Evolutionary conservation across 2,329 filamentous ascomycete genomes (phyloP), one percentile per base, ranked within the genome.

Genomic region (Hypomyces rosellus): DNA sequence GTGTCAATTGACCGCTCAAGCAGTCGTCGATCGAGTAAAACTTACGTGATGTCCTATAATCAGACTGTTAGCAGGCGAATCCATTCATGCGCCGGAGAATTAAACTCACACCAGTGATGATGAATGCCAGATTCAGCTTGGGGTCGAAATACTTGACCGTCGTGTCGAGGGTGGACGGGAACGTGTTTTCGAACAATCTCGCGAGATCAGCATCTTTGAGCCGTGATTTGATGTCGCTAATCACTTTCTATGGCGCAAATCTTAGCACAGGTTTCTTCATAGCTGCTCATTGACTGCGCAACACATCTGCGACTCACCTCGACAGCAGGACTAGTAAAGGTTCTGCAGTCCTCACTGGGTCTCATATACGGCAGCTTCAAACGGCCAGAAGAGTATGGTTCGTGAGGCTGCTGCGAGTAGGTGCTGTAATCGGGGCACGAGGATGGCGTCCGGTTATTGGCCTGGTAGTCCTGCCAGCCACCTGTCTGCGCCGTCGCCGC

Each of bases 81-180:
- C 5, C 14, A 20, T 42, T 15, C 14, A 92, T 88, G 0, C 88
- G 88, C 61, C 90, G 85, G 65, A 34, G 2, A 30, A 2, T 25
- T 20, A 16, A 11, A 54, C 92, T 92, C 61, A 92, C 88, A 38
- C 88, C 88, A 0, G 88, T 92, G 45, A 91, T 88, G 54, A 92
- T 83, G 63, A 91, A 92, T 25, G 82, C 85, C 58, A 92, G 81
- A 34, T 75, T 76, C 3, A 75, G 78, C 42, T 84, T 77, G 6
- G 80, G 67, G 20, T 75, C 81, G 60, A 89, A 85, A 85, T 88
- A 93, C 56, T 84, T 79, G 49, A 93, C 80, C 2, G 88, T 91
- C 1, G 88, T 91, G 61, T 93, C 88, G 16, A 92, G 71, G 1
- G 88, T 92, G 59, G 90, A 92, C 0, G 88, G 86, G 55, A 87